A percentile compares a stretch with the other conserved stretches of the same genome.
Conservation (phyloP, 2,329 filamentous ascomycete genomes). For the Colletotrichum sp. region DNA sequence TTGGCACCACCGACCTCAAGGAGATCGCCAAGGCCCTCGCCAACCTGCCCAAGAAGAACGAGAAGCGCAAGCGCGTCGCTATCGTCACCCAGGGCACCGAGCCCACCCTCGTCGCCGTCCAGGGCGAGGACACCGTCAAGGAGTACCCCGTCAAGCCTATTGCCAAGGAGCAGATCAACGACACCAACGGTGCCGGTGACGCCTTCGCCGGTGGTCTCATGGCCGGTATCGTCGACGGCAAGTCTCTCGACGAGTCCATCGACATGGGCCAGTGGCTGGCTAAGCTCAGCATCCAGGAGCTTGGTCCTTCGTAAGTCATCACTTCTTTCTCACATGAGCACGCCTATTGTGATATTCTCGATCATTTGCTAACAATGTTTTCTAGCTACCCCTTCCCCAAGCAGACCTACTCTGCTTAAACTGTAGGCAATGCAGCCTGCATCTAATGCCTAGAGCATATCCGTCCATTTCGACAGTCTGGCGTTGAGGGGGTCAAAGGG, state of each 20-base stretch:
- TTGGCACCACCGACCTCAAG: constrained; percentile 77
- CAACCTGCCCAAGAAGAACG: constrained; percentile 91
- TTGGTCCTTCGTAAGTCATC: constrained; percentile 87
- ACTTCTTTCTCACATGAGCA: not conserved
- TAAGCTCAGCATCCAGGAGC: constrained; percentile 89
- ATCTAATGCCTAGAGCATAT: constrained; percentile 19
- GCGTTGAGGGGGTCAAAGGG: constrained; percentile 46
- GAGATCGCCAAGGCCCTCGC: constrained; percentile 87
- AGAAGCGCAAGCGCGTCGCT: constrained; percentile 79
- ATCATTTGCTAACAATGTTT: constrained; percentile 18
- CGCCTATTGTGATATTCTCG: not conserved
- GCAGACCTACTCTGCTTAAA: constrained; percentile 68
- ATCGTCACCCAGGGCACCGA: constrained; percentile 96
- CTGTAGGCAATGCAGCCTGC: constrained; percentile 29
- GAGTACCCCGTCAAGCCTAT: constrained; percentile 85
- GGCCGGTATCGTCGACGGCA: constrained; percentile 86
- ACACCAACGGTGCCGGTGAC: constrained; percentile 97
- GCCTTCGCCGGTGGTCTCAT: constrained; percentile 95
- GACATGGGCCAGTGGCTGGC: constrained; percentile 98
- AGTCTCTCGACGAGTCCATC: constrained; percentile 77
- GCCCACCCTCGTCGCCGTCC: constrained; percentile 83
- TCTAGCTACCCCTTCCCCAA: constrained; percentile 81
- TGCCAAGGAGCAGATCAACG: constrained; percentile 78
- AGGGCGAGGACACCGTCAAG: constrained; percentile 72
- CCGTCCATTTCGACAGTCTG: constrained; percentile 29